These are phyloP conservation scores for Boletellus emodensis DNA, from an alignment of 768 basidiomycete species.

Conservation along the genomic window DNA sequence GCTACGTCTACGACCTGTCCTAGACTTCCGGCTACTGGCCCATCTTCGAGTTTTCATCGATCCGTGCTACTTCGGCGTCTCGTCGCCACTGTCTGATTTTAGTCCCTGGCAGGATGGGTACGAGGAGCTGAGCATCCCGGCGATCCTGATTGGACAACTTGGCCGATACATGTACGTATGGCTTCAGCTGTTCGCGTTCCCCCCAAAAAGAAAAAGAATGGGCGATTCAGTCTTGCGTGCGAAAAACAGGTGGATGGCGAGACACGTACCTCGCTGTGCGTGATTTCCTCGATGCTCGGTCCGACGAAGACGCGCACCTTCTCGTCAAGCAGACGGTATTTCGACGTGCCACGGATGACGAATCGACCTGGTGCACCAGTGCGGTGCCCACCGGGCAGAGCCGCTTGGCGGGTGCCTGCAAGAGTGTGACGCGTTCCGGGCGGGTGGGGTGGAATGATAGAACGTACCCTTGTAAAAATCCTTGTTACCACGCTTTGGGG, in stretches of 20 bases:
- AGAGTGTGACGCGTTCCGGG: neutral
- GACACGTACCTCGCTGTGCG: conserved; percentile 49
- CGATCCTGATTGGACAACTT: conserved; percentile 21
- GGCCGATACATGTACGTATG: conserved; percentile 27
- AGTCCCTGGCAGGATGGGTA: conserved; percentile 23
- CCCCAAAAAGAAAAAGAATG: neutral
- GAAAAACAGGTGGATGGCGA: neutral
- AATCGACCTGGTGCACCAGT: conserved; percentile 89
- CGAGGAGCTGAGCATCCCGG: conserved; percentile 24
- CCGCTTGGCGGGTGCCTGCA: conserved; percentile 78
- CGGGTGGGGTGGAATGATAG: neutral
- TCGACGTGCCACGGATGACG: conserved; percentile 69
- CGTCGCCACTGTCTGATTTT: conserved; percentile 26
- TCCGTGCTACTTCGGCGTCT: conserved; percentile 8
- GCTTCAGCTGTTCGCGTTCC: conserved; percentile 18
- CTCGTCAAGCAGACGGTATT: conserved; percentile 79
- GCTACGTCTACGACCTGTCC: neutral
- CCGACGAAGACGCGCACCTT: conserved; percentile 82
- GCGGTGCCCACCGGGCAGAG: conserved; percentile 76
- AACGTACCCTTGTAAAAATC: conserved; percentile 92
- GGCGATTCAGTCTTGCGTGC: neutral
- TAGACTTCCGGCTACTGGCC: neutral
- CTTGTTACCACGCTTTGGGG: conserved; percentile 87
- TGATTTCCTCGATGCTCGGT: conserved; percentile 64
- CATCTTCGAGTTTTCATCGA: neutral